Evolutionary conservation across 192 early-diverging fungal species (phyloP).

Genomic region (Rhizophagus clarus): DNA sequence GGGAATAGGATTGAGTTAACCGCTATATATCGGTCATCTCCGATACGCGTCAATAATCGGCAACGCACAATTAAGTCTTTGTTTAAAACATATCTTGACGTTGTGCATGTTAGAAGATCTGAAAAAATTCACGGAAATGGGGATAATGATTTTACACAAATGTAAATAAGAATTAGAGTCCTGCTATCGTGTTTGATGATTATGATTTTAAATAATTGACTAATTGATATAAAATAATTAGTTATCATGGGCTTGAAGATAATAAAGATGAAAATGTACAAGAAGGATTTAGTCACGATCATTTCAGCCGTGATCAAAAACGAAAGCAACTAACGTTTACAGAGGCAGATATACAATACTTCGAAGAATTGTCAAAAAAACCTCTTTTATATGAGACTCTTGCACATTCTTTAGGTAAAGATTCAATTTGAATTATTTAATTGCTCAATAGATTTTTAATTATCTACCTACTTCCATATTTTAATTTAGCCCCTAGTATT

Average conservation of each 20-base stretch:
- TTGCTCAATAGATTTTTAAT: background rate
- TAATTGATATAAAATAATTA: background rate
- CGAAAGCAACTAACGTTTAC: constrained; percentile 55
- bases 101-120: constrained; percentile 86
- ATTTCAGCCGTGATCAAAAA: constrained; percentile 1
- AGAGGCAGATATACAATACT: background rate
- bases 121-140: constrained; percentile 70
- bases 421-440: background rate
- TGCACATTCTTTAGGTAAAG: constrained; percentile 72
- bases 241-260: constrained; percentile 31
- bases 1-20: constrained; percentile 83
- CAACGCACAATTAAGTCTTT: constrained; percentile 86
- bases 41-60: constrained; percentile 88
- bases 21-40: constrained; percentile 90
- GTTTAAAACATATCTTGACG: constrained; percentile 95
- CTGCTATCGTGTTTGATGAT: background rate
- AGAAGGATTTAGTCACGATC: background rate
- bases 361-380: constrained; percentile 61
- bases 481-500: constrained; percentile 78
- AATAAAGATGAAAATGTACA: background rate
- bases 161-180: background rate
- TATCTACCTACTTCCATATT: background rate
- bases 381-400: constrained; percentile 81
- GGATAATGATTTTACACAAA: constrained; percentile 34
- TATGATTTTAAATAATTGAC: background rate